Evolutionary conservation across 495 filamentous ascomycete species (phyloP).

Genomic region (Xylaria flabelliformis): DNA sequence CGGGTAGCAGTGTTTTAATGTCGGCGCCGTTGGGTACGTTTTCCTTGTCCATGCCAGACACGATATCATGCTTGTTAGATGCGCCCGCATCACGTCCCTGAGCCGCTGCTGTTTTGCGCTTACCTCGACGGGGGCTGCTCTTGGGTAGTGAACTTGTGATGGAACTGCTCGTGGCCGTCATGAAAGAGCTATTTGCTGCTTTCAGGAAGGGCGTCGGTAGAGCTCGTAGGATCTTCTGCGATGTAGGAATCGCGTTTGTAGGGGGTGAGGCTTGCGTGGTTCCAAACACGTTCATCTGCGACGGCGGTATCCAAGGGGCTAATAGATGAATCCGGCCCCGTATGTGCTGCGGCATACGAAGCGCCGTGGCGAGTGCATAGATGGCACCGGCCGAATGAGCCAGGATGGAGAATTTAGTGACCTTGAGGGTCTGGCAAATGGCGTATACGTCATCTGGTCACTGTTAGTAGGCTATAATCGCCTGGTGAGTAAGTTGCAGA

Average conservation of each 20-base stretch:
- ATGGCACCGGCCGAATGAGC: slow-evolving; percentile 98
- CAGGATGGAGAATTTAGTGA: slow-evolving; percentile 95
- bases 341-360: slow-evolving; percentile 95
- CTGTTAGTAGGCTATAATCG: slow-evolving; percentile 24
- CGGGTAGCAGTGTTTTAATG: slow-evolving; percentile 30
- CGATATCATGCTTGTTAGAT: slow-evolving; percentile 38
- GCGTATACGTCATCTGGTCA: slow-evolving; percentile 86
- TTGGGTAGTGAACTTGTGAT: slow-evolving; percentile 84
- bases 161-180: slow-evolving; percentile 88
- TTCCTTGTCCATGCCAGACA: slow-evolving; percentile 50
- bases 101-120: slow-evolving; percentile 59
- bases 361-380: slow-evolving; percentile 93
- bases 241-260: slow-evolving; percentile 84
- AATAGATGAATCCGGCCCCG: slow-evolving; percentile 93
- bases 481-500: not conserved
- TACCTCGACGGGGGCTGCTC: slow-evolving; percentile 62
- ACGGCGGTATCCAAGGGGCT: slow-evolving; percentile 97
- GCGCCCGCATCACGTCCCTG: slow-evolving; percentile 45
- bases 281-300: slow-evolving; percentile 87
- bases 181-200: slow-evolving; percentile 92
- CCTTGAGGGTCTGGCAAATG: slow-evolving; percentile 90
- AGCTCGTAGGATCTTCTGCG: slow-evolving; percentile 87
- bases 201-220: slow-evolving; percentile 91
- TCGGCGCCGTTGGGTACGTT: slow-evolving; percentile 39
- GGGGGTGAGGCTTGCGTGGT: slow-evolving; percentile 77